These are phyloP conservation scores for Tympanopsis confertula DNA, from an alignment of 2,329 filamentous ascomycete species.

Conservation along the genomic window DNA sequence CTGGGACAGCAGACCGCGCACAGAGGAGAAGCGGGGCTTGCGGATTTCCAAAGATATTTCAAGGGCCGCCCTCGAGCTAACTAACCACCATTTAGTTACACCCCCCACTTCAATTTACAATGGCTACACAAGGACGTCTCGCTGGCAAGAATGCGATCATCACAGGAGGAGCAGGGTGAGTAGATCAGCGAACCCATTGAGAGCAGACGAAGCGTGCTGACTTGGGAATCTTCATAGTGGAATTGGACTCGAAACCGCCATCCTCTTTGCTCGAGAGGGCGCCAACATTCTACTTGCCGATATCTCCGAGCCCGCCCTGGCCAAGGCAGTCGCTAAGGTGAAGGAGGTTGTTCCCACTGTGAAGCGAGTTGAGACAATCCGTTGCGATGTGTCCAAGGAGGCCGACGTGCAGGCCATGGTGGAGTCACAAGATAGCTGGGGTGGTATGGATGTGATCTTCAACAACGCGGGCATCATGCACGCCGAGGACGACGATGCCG, in stretches of 20 bases:
- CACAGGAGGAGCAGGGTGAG: constrained; percentile 60
- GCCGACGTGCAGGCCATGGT: constrained; percentile 49
- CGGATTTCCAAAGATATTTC: too few species aligned
- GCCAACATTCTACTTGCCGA: constrained; percentile 62
- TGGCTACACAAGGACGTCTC: not conserved
- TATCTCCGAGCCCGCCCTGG: constrained; percentile 52
- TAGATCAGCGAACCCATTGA: constrained; percentile 5
- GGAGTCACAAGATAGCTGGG: constrained; percentile 53
- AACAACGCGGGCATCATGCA: constrained; percentile 78
- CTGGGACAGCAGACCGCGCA: too few species aligned
- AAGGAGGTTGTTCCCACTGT: constrained; percentile 41
- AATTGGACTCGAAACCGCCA: constrained; percentile 64
- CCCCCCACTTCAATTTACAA: not conserved
- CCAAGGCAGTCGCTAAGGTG: constrained; percentile 47
- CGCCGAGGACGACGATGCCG: constrained; percentile 47
- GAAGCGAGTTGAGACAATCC: constrained; percentile 33
- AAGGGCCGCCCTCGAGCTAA: too few species aligned
- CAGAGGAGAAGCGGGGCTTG: too few species aligned
- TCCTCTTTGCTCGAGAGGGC: constrained; percentile 62
- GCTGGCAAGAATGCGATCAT: constrained; percentile 33
- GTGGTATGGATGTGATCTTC: constrained; percentile 65
- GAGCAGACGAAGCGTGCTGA: not conserved
- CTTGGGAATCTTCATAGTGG: constrained; percentile 30
- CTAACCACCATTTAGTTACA: not conserved
- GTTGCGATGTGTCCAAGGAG: constrained; percentile 62